Evolutionary conservation across 2,329 filamentous ascomycete species (phyloP), one percentile per base, ranked within the genome.

Genomic region (Xylariaceae sp.): DNA sequence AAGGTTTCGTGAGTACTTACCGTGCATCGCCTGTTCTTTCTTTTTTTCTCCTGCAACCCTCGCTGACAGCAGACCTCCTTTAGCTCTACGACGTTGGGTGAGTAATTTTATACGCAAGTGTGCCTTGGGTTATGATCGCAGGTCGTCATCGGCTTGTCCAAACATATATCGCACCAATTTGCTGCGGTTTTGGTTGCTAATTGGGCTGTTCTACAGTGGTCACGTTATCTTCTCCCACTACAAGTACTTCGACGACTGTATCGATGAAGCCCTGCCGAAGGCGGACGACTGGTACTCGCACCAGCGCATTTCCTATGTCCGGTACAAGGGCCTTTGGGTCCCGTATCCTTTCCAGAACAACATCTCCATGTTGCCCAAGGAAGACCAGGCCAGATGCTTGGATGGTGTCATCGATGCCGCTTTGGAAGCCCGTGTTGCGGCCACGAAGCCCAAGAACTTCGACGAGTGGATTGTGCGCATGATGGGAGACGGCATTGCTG

Each of bases 261-360:
- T 99, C 71, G 84, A 97, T 73, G 94, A 99, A 81, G 94, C 94
- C 51, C 86, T 99, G 42, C 94, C 94, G 68, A 90, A 90, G 70
- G 84, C 91, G 56, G 87, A 89, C 57, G 94, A 99, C 78, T 99
- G 94, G 94, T 97, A 88, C 77, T 89, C 85, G 63, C 94, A 99
- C 80, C 88, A 99, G 81, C 91, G 94, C 72, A 94, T 99, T 76
- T 99, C 94, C 61, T 99, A 99, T 73, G 92, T 99, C 66, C 91
- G 94, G 71, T 96, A 91, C 87, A 92, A 95, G 85, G 81, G 82
- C 64, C 81, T 90, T 70, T 99, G 94, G 94, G 94, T 99, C 55
- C 92, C 94, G 51, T 99, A 99, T 77, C 94, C 94, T 62, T 96
- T 99, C 86, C 94, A 99, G 80, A 99, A 97, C 85, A 99, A 99